A percentile compares a stretch with the other conserved stretches of the same genome.
Evolutionary conservation across 2,329 filamentous ascomycete genomes (phyloP).

Genomic region (Septoria petroselini): DNA sequence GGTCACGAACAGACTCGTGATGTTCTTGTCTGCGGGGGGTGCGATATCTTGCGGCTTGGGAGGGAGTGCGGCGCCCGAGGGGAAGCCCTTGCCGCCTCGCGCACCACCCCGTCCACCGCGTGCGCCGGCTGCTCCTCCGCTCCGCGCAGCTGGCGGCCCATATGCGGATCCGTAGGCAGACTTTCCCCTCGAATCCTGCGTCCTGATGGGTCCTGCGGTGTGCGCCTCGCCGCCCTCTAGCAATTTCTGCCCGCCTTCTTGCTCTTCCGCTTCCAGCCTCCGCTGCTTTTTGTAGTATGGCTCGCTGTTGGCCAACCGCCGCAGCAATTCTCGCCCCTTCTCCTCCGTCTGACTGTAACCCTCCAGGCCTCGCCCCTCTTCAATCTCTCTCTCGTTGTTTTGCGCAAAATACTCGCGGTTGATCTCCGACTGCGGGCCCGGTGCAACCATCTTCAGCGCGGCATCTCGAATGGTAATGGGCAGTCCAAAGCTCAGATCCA

Average conservation of each 20-base stretch:
- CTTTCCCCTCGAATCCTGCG: constrained; percentile 53
- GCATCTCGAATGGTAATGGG: constrained; percentile 94
- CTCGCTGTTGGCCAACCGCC: constrained; percentile 83
- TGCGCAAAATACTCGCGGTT: constrained; percentile 98
- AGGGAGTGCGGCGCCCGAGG: constrained; percentile 68
- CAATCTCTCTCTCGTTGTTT: constrained; percentile 91
- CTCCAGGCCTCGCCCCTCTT: constrained; percentile 83
- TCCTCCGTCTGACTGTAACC: constrained; percentile 97
- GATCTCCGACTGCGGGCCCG: constrained; percentile 85
- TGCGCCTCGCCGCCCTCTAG: constrained; percentile 43
- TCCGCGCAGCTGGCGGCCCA: constrained; percentile 17
- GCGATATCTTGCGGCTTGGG: constrained; percentile 80
- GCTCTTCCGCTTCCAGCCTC: constrained; percentile 53
- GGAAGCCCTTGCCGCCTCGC: constrained; percentile 59
- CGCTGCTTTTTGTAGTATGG: constrained; percentile 91
- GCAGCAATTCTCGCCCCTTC: constrained; percentile 84
- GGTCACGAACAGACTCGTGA: constrained; percentile 91
- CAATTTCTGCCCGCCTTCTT: constrained; percentile 42
- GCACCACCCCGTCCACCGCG: constrained; percentile 42
- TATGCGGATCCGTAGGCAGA: constrained; percentile 36
- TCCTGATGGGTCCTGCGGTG: constrained; percentile 71
- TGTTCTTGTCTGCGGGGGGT: constrained; percentile 77
- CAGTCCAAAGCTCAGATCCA: constrained; percentile 91
- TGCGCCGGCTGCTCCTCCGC: constrained; percentile 19
- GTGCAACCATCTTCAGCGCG: constrained; percentile 94